These are phyloP conservation scores for Lasiodiplodia sp. DNA, from an alignment of 2,329 filamentous ascomycete species.

Conservation along the genomic window DNA sequence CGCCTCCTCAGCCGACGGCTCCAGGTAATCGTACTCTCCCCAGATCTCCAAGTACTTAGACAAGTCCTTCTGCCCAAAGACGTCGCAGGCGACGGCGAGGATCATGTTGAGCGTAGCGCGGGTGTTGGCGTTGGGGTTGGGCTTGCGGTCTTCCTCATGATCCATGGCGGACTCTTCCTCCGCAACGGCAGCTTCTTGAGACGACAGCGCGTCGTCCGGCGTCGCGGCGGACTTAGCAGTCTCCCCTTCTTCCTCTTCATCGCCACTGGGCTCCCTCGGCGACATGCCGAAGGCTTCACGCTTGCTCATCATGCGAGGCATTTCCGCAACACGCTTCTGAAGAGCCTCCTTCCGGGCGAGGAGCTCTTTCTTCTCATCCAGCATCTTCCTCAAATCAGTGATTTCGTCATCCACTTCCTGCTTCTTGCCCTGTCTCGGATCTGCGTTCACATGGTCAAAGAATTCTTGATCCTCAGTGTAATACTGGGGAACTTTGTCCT, in stretches of 20 bases:
- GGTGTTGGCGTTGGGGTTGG: conserved; percentile 40
- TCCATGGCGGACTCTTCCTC: not conserved
- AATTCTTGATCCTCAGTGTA: conserved; percentile 38
- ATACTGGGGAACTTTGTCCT: conserved; percentile 37
- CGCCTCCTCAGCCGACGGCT: not conserved
- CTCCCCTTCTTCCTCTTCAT: conserved; percentile 56
- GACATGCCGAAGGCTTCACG: conserved; percentile 6
- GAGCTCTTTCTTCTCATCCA: conserved; percentile 8
- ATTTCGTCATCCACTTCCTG: not conserved
- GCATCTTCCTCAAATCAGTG: not conserved
- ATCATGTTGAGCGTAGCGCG: conserved; percentile 90
- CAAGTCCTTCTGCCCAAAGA: conserved; percentile 88
- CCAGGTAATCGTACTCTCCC: conserved; percentile 25
- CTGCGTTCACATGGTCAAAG: conserved; percentile 12
- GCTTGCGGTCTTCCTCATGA: not conserved
- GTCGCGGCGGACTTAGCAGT: not conserved
- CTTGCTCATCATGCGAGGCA: conserved; percentile 3
- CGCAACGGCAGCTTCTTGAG: not conserved
- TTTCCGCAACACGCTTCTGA: not conserved
- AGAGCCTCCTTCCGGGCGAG: not conserved
- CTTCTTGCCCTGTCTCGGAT: conserved; percentile 13
- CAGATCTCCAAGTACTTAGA: conserved; percentile 73
- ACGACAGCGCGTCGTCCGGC: not conserved
- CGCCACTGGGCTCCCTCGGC: conserved; percentile 28
- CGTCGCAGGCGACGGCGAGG: conserved; percentile 83